phyloP scores from a whole-genome alignment of 495 filamentous ascomycete genomes.

The Glonium stellatum region DNA sequence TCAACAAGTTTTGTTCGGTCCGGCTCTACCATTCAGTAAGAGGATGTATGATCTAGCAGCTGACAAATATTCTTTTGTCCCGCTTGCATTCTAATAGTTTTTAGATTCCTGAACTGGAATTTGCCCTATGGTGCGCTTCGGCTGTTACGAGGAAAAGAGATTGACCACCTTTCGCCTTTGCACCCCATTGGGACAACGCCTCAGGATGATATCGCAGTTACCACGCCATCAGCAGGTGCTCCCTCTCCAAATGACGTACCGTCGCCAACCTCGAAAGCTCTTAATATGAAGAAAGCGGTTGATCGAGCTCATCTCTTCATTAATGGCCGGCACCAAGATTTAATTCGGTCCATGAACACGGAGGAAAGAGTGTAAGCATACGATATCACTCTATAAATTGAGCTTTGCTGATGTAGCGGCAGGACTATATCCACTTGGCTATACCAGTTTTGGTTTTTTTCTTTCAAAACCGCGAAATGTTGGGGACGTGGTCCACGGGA shows the following conservation, averaged over 20 bases:
- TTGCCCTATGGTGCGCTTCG: conserved; percentile 23
- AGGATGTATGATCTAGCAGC: conserved; percentile 21
- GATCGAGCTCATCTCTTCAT: conserved; percentile 35
- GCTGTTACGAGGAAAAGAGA: background rate
- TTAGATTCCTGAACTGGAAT: conserved; percentile 34
- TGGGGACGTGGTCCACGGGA: conserved; percentile 39
- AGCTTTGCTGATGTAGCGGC: background rate
- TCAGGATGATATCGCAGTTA: conserved; percentile 16
- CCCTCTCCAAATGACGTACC: conserved; percentile 27
- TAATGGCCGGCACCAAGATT: conserved; percentile 29
- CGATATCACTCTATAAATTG: background rate
- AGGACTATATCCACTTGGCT: conserved; percentile 32
- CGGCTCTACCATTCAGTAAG: conserved; percentile 23
- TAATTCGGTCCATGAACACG: conserved; percentile 28
- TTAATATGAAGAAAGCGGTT: conserved; percentile 28
- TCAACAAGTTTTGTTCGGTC: conserved; percentile 19
- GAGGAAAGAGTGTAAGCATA: conserved; percentile 27
- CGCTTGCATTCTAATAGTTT: conserved; percentile 5
- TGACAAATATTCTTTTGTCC: background rate
- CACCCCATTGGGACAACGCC: conserved; percentile 2
- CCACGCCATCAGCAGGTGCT: conserved; percentile 10
- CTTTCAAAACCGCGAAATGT: conserved; percentile 40
- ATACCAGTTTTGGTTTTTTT: conserved; percentile 41
- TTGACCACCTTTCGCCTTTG: conserved; percentile 23
- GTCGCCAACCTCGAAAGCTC: conserved; percentile 28